Percentiles rank a stretch among this genome's conserved stretches.
Evolutionary conservation across 352 stramenopile genomes (phyloP).

Genomic region (Globisporangium viniferum): DNA sequence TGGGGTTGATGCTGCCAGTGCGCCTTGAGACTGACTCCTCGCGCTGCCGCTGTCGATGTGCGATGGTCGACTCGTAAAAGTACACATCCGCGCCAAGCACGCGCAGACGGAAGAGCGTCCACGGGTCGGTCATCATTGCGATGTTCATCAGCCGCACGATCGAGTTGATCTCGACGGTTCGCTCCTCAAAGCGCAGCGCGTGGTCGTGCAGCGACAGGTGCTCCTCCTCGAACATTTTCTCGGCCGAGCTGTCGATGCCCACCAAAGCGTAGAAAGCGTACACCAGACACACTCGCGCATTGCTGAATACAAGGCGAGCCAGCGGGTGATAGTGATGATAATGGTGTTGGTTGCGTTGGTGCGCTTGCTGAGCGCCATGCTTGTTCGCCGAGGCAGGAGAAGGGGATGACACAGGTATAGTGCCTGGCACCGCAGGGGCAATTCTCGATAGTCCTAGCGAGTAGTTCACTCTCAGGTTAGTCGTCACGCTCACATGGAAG

Average conservation of each 20-base stretch:
- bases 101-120: constrained; percentile 26
- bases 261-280: not conserved
- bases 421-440: not conserved
- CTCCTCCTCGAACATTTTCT: constrained; percentile 4
- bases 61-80: constrained; percentile 23
- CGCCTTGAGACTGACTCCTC: not conserved
- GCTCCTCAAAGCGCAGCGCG: constrained; percentile 14
- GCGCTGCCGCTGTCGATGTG: not conserved
- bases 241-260: constrained; percentile 9
- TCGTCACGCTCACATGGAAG: constrained; percentile 6
- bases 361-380: not conserved
- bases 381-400: not conserved
- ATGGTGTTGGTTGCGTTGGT: not conserved
- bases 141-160: constrained; percentile 38
- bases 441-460: not conserved
- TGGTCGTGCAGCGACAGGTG: constrained; percentile 5
- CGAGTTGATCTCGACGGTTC: constrained; percentile 22
- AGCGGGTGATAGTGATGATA: not conserved
- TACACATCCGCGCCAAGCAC: constrained; percentile 29
- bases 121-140: constrained; percentile 46
- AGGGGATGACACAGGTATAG: not conserved
- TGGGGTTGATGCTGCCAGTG: not conserved
- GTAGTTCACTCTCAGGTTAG: not conserved
- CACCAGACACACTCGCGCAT: not conserved
- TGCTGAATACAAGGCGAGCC: not conserved